These are phyloP conservation scores for Sporothrix pseudoabietina DNA, from an alignment of 2,329 filamentous ascomycete species.

Conservation along the genomic window DNA sequence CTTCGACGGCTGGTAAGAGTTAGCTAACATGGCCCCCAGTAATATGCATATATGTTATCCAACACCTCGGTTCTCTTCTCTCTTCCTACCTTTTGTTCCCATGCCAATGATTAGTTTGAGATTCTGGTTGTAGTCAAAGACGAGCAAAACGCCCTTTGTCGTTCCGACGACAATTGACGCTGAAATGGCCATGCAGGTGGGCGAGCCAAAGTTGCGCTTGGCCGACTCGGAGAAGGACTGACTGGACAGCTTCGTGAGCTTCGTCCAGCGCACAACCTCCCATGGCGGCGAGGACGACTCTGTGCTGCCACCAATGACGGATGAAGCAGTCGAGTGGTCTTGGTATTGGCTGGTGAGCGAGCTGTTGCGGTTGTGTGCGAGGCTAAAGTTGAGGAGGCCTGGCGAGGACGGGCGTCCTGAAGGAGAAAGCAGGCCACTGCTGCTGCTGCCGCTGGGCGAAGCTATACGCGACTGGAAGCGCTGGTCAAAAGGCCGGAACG, in stretches of 20 bases:
- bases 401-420: conserved; percentile 75
- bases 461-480: conserved; percentile 86
- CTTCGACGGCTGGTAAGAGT: conserved; percentile 78
- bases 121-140: conserved; percentile 97
- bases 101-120: conserved; percentile 91
- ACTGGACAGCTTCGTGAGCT: conserved; percentile 81
- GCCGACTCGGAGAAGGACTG: conserved; percentile 92
- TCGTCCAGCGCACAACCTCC: conserved; percentile 97
- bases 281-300: conserved; percentile 72
- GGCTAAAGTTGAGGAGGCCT: conserved; percentile 53
- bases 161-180: conserved; percentile 89
- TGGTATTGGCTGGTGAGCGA: conserved; percentile 64
- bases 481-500: conserved; percentile 89
- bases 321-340: conserved; percentile 12
- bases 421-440: conserved; percentile 55
- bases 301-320: conserved; percentile 3
- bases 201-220: conserved; percentile 86
- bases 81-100: conserved; percentile 74
- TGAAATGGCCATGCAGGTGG: conserved; percentile 86
- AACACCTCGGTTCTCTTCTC: neutral
- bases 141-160: conserved; percentile 87
- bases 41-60: neutral
- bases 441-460: conserved; percentile 50
- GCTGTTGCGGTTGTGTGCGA: conserved; percentile 74
- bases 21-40: neutral